phyloP scores from a whole-genome alignment of 768 basidiomycete genomes.

The Termitomyces sp. region DNA sequence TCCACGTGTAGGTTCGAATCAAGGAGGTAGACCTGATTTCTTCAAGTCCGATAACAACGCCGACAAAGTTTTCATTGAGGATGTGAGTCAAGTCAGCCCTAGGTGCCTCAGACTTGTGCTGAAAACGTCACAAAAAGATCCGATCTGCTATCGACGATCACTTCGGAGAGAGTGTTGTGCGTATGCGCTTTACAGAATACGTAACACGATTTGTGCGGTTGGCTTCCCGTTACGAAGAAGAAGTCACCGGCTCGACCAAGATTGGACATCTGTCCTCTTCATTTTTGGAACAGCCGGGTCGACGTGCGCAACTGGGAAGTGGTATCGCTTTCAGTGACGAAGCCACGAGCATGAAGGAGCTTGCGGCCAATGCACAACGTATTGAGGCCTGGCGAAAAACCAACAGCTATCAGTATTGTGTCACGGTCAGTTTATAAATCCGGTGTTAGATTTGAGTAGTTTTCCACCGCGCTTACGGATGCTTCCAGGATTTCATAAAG shows the following conservation, averaged over 20 bases:
- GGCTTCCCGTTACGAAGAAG: slow-evolving; percentile 86
- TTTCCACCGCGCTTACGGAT: neutral
- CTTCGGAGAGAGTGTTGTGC: slow-evolving; percentile 85
- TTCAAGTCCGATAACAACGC: slow-evolving; percentile 53
- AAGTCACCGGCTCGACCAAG: slow-evolving; percentile 70
- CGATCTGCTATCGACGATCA: slow-evolving; percentile 84
- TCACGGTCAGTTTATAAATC: slow-evolving; percentile 41
- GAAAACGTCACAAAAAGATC: slow-evolving; percentile 44
- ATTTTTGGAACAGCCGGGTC: slow-evolving; percentile 44
- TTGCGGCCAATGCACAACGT: slow-evolving; percentile 70
- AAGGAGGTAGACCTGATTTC: slow-evolving; percentile 52
- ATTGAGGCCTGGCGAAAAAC: slow-evolving; percentile 94
- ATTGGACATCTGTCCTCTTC: slow-evolving; percentile 64
- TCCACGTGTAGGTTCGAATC: slow-evolving; percentile 49
- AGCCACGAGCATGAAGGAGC: slow-evolving; percentile 54
- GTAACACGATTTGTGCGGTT: slow-evolving; percentile 81
- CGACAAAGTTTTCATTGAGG: slow-evolving; percentile 90
- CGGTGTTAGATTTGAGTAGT: neutral
- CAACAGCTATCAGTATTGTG: slow-evolving; percentile 68
- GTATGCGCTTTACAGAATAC: slow-evolving; percentile 88
- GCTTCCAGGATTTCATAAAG: slow-evolving; percentile 61
- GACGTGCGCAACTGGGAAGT: slow-evolving; percentile 59
- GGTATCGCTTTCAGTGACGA: slow-evolving; percentile 82
- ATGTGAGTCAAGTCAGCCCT: slow-evolving; percentile 49
- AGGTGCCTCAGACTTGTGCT: neutral